Conservation (phyloP, 768 basidiomycete genomes). For the Lyophyllum semitale region DNA sequence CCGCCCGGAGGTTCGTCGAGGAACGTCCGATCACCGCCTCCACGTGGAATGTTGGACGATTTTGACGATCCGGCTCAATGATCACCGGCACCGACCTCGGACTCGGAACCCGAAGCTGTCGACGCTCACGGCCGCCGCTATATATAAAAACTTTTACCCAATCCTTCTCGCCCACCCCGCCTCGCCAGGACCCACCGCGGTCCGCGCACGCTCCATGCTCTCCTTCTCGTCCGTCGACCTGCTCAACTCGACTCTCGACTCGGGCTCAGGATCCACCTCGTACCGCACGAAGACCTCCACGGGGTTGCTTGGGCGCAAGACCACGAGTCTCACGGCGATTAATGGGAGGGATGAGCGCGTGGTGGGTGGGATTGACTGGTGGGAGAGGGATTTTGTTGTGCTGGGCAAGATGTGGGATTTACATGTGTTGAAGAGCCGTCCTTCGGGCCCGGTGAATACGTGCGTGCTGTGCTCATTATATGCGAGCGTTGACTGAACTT, state of each 20-base stretch:
- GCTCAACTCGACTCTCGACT: conserved; percentile 5
- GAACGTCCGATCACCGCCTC: no score
- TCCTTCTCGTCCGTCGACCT: conserved; percentile 3
- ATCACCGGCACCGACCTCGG: no score
- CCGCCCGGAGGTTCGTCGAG: not conserved
- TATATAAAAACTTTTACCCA: not conserved
- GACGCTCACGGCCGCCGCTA: no score
- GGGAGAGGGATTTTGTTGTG: conserved; percentile 5
- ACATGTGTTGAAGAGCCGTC: conserved; percentile 6
- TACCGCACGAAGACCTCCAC: conserved; percentile 8
- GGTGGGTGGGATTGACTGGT: conserved; percentile 13
- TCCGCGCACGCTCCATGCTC: not conserved
- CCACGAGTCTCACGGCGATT: conserved; percentile 5
- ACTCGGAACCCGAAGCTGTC: no score
- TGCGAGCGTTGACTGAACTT: not conserved
- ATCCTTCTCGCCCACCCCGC: not conserved
- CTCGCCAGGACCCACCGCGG: no score
- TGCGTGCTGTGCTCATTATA: not conserved
- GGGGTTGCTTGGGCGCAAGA: conserved; percentile 7
- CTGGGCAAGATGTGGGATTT: conserved; percentile 9
- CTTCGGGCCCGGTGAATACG: not conserved
- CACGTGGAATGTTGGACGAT: no score
- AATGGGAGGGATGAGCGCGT: not conserved
- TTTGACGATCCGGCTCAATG: no score
- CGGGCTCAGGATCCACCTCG: not conserved